A percentile compares a stretch with the other conserved stretches of the same genome.
These are phyloP conservation scores for Trichoderma afroharzianum DNA, from an alignment of 2,329 filamentous ascomycete species.

Conservation along the genomic window DNA sequence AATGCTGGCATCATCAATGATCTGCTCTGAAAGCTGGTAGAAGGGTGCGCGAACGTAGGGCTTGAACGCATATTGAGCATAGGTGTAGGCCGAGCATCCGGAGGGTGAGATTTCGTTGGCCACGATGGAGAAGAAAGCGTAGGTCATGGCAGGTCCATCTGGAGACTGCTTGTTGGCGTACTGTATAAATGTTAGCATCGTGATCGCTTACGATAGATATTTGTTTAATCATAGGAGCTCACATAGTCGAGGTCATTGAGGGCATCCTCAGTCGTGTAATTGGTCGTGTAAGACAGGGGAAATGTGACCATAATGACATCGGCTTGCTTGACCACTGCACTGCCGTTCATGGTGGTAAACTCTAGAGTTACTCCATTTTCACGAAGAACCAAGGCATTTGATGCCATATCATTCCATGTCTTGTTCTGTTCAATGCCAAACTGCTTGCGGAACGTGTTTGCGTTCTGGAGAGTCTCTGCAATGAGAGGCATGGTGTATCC, in stretches of 20 bases:
- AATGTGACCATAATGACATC: conserved; percentile 65
- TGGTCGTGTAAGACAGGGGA: conserved; percentile 56
- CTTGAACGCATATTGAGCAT: conserved; percentile 58
- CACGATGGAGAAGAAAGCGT: conserved; percentile 64
- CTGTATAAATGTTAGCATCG: conserved; percentile 38
- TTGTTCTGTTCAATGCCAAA: conserved; percentile 53
- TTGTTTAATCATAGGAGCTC: conserved; percentile 29
- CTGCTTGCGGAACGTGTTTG: conserved; percentile 54
- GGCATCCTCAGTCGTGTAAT: conserved; percentile 21
- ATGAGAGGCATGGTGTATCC: conserved; percentile 66
- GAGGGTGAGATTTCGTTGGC: conserved; percentile 63
- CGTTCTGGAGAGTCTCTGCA: conserved; percentile 49
- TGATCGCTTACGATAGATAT: conserved; percentile 43
- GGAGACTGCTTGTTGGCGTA: conserved; percentile 36
- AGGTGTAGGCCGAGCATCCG: conserved; percentile 66
- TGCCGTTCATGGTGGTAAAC: conserved; percentile 64
- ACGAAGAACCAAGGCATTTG: conserved; percentile 21
- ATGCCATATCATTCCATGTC: conserved; percentile 31
- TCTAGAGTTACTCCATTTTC: conserved; percentile 53
- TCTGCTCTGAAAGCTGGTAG: conserved; percentile 68
- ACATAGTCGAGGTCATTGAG: conserved; percentile 25
- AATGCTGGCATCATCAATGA: conserved; percentile 59
- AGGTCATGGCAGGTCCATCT: conserved; percentile 71
- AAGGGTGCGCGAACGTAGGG: conserved; percentile 65
- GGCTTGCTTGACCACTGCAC: conserved; percentile 63